Conservation (phyloP, 2,329 filamentous ascomycete genomes). For the Colletotrichum chrysophilum region DNA sequence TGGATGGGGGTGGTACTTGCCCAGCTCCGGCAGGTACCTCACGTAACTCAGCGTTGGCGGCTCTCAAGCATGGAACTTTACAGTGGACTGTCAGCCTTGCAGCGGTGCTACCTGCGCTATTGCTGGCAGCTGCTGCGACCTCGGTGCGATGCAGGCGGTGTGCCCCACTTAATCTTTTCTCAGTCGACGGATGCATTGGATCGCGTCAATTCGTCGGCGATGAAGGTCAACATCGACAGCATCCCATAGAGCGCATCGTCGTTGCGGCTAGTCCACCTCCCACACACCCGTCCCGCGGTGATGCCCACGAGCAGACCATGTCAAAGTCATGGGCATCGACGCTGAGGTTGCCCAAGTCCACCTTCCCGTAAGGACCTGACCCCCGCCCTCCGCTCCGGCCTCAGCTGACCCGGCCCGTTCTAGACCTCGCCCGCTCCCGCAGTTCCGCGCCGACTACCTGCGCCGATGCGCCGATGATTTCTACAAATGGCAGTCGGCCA, state of each 20-base stretch:
- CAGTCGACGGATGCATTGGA: neutral
- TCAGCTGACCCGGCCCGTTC: constrained; percentile 8
- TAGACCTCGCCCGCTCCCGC: constrained; percentile 58
- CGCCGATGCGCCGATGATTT: constrained; percentile 83
- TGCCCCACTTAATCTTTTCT: neutral
- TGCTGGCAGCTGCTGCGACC: neutral
- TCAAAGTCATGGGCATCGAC: constrained; percentile 75
- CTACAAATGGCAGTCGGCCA: constrained; percentile 81
- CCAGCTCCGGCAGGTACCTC: neutral
- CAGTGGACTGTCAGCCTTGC: neutral
- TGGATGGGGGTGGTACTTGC: neutral
- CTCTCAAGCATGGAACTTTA: neutral
- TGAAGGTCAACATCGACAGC: neutral
- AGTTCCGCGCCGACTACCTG: constrained; percentile 64
- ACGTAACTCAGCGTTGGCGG: neutral
- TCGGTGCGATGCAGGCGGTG: neutral
- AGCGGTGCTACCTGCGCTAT: neutral
- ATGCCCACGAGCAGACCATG: constrained; percentile 33
- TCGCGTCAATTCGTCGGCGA: neutral
- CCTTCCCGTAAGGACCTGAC: constrained; percentile 64
- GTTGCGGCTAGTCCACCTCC: neutral
- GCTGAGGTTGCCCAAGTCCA: constrained; percentile 75
- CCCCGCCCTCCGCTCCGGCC: constrained; percentile 23
- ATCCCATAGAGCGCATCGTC: neutral
- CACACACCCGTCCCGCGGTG: neutral